These are phyloP conservation scores for Ceratocystis colombiana DNA, from an alignment of 2,329 filamentous ascomycete genomes.

Conservation along the genomic window DNA sequence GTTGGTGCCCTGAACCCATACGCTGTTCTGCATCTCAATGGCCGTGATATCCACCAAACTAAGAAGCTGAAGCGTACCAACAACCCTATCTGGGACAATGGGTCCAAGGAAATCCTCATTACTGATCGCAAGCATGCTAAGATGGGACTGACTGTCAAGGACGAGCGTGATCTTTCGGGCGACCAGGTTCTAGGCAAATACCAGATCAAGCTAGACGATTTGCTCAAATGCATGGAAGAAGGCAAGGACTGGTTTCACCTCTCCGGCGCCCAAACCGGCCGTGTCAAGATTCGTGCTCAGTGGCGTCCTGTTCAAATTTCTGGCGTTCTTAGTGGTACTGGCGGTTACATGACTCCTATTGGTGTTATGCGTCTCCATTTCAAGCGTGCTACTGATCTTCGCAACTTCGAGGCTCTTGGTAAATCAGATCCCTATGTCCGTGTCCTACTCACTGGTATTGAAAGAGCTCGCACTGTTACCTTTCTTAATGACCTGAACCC, in stretches of 20 bases:
- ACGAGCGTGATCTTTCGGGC: constrained; percentile 73
- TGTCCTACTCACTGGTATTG: constrained; percentile 77
- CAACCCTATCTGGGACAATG: constrained; percentile 91
- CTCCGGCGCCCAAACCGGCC: constrained; percentile 66
- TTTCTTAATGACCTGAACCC: constrained; percentile 94
- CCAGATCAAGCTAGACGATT: constrained; percentile 89
- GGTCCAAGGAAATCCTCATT: constrained; percentile 86
- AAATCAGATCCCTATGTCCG: constrained; percentile 94
- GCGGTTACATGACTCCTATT: constrained; percentile 85
- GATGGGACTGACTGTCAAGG: constrained; percentile 86
- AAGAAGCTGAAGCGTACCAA: constrained; percentile 95
- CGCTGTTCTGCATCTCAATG: constrained; percentile 76
- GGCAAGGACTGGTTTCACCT: constrained; percentile 96
- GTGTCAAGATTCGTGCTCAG: constrained; percentile 79
- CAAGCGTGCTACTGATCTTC: constrained; percentile 67
- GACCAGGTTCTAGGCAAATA: constrained; percentile 85
- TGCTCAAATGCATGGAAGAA: constrained; percentile 81
- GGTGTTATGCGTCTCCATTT: constrained; percentile 94
- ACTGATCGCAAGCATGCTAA: constrained; percentile 86
- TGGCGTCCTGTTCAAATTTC: constrained; percentile 92
- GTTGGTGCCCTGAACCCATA: constrained; percentile 89
- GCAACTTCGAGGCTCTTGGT: constrained; percentile 88
- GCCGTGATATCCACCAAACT: constrained; percentile 79
- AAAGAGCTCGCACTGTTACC: constrained; percentile 85
- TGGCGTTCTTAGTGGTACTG: constrained; percentile 64